Evolutionary conservation across 371 early-diverging fungal species (phyloP).

Genomic region (Umbelopsis sp.): DNA sequence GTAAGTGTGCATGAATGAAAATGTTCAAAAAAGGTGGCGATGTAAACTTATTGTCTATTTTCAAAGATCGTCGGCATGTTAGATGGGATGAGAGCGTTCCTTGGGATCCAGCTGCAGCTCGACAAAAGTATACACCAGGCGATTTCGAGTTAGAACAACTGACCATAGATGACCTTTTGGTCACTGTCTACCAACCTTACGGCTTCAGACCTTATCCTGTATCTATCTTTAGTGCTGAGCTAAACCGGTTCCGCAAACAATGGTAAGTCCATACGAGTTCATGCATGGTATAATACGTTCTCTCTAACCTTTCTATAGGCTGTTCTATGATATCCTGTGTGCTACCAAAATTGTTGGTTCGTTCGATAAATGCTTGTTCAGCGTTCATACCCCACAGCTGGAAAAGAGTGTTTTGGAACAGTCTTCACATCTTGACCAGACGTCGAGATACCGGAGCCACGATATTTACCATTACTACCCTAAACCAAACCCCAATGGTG

Average conservation of each 20-base stretch:
- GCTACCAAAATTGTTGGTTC: conserved; percentile 92
- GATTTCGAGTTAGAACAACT: conserved; percentile 87
- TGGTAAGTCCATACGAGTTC: conserved; percentile 54
- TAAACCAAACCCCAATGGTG: conserved; percentile 50
- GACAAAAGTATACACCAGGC: conserved; percentile 72
- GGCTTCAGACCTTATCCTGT: conserved; percentile 88
- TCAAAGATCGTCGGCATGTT: conserved; percentile 80
- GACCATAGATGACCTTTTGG: conserved; percentile 61
- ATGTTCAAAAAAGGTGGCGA: too few relatives aligned
- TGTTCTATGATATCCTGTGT: conserved; percentile 88
- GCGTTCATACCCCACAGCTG: conserved; percentile 84
- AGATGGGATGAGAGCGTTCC: conserved; percentile 75
- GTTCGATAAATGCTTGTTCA: conserved; percentile 93
- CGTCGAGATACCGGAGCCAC: conserved; percentile 41
- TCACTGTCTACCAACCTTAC: conserved; percentile 79
- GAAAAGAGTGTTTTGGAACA: conserved; percentile 56
- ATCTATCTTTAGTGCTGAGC: conserved; percentile 84
- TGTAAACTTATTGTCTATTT: too few relatives aligned
- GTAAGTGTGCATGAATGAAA: conserved; percentile 23
- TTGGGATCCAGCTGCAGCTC: conserved; percentile 62
- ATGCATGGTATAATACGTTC: background rate
- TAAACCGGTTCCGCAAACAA: conserved; percentile 84
- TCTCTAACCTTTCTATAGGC: conserved; percentile 26
- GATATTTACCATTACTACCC: conserved; percentile 54
- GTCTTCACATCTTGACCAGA: conserved; percentile 46